Evolutionary conservation across 352 stramenopile species (phyloP).

Genomic region (Globisporangium paroecandrum): DNA sequence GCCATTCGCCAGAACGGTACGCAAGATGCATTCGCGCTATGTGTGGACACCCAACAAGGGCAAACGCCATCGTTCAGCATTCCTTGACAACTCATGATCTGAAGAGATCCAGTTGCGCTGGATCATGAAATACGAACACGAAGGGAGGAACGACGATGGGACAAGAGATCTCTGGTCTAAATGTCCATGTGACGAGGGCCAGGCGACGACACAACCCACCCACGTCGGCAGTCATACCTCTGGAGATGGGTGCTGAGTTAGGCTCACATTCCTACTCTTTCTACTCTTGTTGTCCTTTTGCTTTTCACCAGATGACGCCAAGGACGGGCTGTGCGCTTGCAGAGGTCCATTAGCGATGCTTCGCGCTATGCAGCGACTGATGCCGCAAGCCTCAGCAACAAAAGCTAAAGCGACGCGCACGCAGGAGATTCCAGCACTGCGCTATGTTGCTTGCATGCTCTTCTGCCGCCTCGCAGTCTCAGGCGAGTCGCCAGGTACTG

Average conservation of each 20-base stretch:
- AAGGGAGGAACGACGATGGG: not conserved
- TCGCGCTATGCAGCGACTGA: not conserved
- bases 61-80: too few species aligned
- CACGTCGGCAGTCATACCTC: not conserved
- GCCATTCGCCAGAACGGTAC: conserved; percentile 35
- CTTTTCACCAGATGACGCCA: conserved; percentile 30
- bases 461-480: conserved; percentile 39
- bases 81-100: not conserved
- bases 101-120: not conserved
- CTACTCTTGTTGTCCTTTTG: not conserved
- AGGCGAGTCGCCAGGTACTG: conserved; percentile 21
- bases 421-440: conserved; percentile 20
- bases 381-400: conserved; percentile 1
- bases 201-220: not conserved
- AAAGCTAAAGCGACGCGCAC: not conserved
- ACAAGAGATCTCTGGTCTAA: not conserved
- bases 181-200: not conserved
- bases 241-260: not conserved
- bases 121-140: not conserved
- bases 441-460: conserved; percentile 51
- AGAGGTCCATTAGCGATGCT: conserved; percentile 7
- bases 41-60: not conserved
- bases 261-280: not conserved
- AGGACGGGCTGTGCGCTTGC: conserved; percentile 36
- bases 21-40: not conserved